Conservation (phyloP, 768 basidiomycete genomes). For the Rubroboletus pulcherrimus region DNA sequence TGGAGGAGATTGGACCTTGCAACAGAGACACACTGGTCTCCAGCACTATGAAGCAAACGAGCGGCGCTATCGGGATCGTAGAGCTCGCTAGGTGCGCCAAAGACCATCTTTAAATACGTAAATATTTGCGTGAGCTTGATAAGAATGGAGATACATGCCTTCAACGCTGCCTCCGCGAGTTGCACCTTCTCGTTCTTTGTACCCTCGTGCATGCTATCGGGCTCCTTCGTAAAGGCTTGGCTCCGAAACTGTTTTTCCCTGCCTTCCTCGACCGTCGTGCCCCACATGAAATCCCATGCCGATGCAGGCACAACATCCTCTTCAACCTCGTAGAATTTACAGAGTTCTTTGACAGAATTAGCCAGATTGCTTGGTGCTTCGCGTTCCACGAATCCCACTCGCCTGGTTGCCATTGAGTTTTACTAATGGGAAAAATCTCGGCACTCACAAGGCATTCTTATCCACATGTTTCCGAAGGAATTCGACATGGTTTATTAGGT, state of each 20-base stretch:
- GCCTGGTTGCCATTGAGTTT: conserved; percentile 37
- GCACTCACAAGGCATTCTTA: conserved; percentile 79
- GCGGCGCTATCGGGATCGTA: conserved; percentile 64
- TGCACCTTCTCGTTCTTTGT: conserved; percentile 37
- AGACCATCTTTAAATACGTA: conserved; percentile 57
- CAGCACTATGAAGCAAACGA: conserved; percentile 50
- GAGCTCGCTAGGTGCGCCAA: conserved; percentile 66
- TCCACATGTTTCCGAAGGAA: conserved; percentile 80
- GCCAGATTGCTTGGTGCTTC: conserved; percentile 40
- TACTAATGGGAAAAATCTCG: background rate
- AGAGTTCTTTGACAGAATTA: conserved; percentile 41
- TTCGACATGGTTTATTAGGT: conserved; percentile 74
- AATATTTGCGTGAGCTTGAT: background rate
- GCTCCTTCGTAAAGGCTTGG: conserved; percentile 48
- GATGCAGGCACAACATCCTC: conserved; percentile 43
- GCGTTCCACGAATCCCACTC: conserved; percentile 57
- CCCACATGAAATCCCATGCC: conserved; percentile 75
- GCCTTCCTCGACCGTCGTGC: conserved; percentile 63
- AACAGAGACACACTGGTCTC: conserved; percentile 49
- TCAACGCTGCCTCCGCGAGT: conserved; percentile 66
- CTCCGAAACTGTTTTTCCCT: conserved; percentile 66
- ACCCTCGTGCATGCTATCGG: conserved; percentile 28
- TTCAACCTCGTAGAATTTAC: conserved; percentile 46
- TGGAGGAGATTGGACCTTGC: conserved; percentile 60
- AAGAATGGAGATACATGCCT: conserved; percentile 41